Conservation (phyloP, 768 basidiomycete genomes). For the Saitozyma sp. region DNA sequence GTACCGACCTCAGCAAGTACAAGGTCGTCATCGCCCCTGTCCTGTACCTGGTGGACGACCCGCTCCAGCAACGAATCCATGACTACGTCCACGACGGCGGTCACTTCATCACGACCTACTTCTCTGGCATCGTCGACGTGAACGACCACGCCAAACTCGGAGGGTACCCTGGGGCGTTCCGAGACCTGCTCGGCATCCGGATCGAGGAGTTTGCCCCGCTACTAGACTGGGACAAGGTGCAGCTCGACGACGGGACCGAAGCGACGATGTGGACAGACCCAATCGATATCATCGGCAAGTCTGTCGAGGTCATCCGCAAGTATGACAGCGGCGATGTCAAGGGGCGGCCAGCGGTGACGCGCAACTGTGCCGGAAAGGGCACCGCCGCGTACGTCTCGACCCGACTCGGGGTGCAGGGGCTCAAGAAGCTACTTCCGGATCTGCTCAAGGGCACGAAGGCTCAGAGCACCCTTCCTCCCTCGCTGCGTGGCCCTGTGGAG, state of each 20-base stretch:
- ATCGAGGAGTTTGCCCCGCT: slow-evolving; percentile 22
- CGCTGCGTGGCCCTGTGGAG: slow-evolving; percentile 14
- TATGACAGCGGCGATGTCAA: slow-evolving; percentile 4
- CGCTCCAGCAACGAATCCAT: slow-evolving; percentile 1
- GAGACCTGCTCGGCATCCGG: slow-evolving; percentile 16
- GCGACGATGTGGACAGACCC: slow-evolving; percentile 18
- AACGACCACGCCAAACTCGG: slow-evolving; percentile 20
- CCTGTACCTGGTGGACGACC: slow-evolving; percentile 14
- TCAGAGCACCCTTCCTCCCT: slow-evolving; percentile 7
- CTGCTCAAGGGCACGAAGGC: slow-evolving; percentile 7
- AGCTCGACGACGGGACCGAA: slow-evolving; percentile 15
- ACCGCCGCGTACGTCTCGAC: slow-evolving; percentile 17
- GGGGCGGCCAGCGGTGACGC: slow-evolving; percentile 16
- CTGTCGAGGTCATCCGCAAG: slow-evolving; percentile 7
- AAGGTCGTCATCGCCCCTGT: slow-evolving; percentile 16
- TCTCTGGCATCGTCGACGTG: slow-evolving; percentile 23
- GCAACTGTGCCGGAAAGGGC: slow-evolving; percentile 1
- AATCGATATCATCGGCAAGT: slow-evolving; percentile 13
- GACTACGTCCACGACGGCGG: slow-evolving; percentile 18
- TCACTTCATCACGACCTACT: slow-evolving; percentile 25
- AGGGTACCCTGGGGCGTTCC: slow-evolving; percentile 20
- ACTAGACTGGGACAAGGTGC: slow-evolving; percentile 1
- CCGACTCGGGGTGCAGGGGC: slow-evolving; percentile 11
- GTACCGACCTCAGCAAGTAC: slow-evolving; percentile 9
- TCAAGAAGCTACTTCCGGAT: slow-evolving; percentile 7